A percentile compares a stretch with the other conserved stretches of the same genome.
These are phyloP conservation scores for Cladosporium sp. DNA, from an alignment of 2,329 filamentous ascomycete species.

Conservation along the genomic window DNA sequence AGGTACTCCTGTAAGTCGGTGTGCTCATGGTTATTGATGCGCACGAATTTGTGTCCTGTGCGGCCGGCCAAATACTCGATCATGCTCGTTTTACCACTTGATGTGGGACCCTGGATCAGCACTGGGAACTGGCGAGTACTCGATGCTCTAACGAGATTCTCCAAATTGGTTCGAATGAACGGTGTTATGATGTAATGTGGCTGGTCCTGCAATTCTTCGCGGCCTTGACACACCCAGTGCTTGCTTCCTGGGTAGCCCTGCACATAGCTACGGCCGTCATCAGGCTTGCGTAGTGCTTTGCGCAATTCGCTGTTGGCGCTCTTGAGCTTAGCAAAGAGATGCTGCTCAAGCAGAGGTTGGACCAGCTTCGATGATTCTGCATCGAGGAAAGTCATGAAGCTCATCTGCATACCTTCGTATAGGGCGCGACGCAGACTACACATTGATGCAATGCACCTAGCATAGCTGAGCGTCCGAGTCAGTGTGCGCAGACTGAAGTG, in stretches of 20 bases:
- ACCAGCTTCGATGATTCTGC: slow-evolving; percentile 75
- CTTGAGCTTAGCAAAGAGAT: slow-evolving; percentile 68
- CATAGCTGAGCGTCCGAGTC: slow-evolving; percentile 84
- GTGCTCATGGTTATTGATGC: slow-evolving; percentile 99
- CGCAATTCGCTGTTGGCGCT: slow-evolving; percentile 70
- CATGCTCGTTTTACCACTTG: slow-evolving; percentile 98
- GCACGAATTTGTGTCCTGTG: slow-evolving; percentile 93
- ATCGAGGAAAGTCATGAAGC: slow-evolving; percentile 85
- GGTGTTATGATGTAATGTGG: slow-evolving; percentile 93
- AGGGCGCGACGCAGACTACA: slow-evolving; percentile 83
- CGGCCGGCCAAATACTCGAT: slow-evolving; percentile 97
- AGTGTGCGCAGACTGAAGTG: slow-evolving; percentile 96
- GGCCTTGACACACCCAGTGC: slow-evolving; percentile 75
- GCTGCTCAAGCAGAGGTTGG: slow-evolving; percentile 71
- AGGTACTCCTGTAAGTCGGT: slow-evolving; percentile 97
- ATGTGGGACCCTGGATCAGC: slow-evolving; percentile 92
- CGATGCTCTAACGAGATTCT: slow-evolving; percentile 89
- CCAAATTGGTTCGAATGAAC: slow-evolving; percentile 88
- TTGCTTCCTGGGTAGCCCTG: slow-evolving; percentile 41
- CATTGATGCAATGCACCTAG: slow-evolving; percentile 73
- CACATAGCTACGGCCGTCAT: slow-evolving; percentile 73
- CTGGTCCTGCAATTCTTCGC: slow-evolving; percentile 62
- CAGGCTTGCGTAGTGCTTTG: slow-evolving; percentile 71
- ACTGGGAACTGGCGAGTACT: slow-evolving; percentile 91
- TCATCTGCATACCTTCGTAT: slow-evolving; percentile 97